Base-by-base conservation (phyloP, 2,329 filamentous ascomycete genomes). In the Fusarium avenaceum region DNA sequence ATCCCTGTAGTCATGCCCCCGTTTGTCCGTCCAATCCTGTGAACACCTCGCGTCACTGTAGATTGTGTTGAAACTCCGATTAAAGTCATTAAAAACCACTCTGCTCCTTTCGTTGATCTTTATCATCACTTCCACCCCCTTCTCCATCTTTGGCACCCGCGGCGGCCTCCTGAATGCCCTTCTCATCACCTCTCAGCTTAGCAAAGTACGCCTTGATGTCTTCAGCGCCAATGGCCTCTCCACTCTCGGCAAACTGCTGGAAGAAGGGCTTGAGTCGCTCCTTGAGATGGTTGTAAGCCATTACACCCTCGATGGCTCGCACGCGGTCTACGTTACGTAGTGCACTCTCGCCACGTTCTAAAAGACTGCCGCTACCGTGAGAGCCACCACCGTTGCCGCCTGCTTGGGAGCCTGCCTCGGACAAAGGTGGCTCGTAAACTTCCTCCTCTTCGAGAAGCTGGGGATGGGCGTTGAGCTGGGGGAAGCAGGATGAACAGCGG, bases 151-250 rank as follows among this genome's bases (percentile, higher is more conserved):
- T 70, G 33, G 71, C 57, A 40, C 74, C 77, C 4, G 79, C 80
- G 9, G 86, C 86, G 1, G 89, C 90, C 67, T 89, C 86, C 71
- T 83, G 83, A 57, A 93, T 92, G 0, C 84, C 92, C 72, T 91
- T 83, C 44, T 93, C 92, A 78, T 98, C 96, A 60, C 96, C 96
- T 67, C 96, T 87, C 71, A 99, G 80, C 81, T 96, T 95, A 51
- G 95, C 95, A 85, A 99, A 99, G 78, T 97, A 97, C 3, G 88
- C 88, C 79, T 97, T 99, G 80, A 99, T 96, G 79, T 98, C 94
- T 76, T 99, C 96, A 1, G 95, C 95, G 2, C 93, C 90, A 22
- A 99, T 94, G 0, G 92, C 90, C 78, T 92, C 84, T 1, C 95
- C 95, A 66, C 91, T 96, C 76, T 97, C 93, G 1, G 96, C 96